A percentile compares a stretch with the other conserved stretches of the same genome.
Evolutionary conservation across 225 moss, liverwort and hornwort species (phyloP).

Genomic region (Asterella californica): DNA sequence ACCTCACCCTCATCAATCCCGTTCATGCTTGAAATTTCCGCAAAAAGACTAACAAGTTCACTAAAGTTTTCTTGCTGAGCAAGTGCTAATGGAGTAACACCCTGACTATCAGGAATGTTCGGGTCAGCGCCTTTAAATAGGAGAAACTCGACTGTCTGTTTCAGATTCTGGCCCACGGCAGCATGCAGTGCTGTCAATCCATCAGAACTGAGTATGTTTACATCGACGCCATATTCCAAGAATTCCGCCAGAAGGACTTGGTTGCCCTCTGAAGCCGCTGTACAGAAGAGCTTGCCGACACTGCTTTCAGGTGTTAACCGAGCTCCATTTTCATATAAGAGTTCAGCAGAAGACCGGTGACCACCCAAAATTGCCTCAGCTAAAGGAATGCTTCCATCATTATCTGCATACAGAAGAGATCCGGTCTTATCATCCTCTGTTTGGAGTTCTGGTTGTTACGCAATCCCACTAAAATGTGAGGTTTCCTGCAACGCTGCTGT

Average conservation of each 20-base stretch:
- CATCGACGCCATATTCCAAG: slow-evolving; percentile 51
- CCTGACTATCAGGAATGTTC: slow-evolving; percentile 36
- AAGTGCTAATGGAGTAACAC: slow-evolving; percentile 55
- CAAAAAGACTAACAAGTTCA: slow-evolving; percentile 40
- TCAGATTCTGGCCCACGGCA: slow-evolving; percentile 50
- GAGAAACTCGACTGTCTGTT: slow-evolving; percentile 46
- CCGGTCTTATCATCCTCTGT: not conserved
- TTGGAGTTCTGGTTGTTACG: not conserved
- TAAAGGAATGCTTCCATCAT: slow-evolving; percentile 67
- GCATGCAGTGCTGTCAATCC: slow-evolving; percentile 73
- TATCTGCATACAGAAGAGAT: slow-evolving; percentile 49
- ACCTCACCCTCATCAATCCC: not conserved
- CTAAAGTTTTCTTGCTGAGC: slow-evolving; percentile 50
- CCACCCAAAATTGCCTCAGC: slow-evolving; percentile 59
- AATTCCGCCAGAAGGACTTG: slow-evolving; percentile 51
- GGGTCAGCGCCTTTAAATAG: slow-evolving; percentile 58
- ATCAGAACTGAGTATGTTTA: slow-evolving; percentile 53
- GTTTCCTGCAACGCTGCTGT: not conserved
- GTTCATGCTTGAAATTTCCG: slow-evolving; percentile 3
- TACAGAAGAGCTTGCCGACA: slow-evolving; percentile 52
- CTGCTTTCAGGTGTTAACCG: slow-evolving; percentile 49
- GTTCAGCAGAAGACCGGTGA: slow-evolving; percentile 49
- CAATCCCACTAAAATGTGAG: not conserved
- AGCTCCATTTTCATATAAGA: slow-evolving; percentile 67
- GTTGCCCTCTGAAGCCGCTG: slow-evolving; percentile 54